Conservation (phyloP, 2,329 filamentous ascomycete species). For the Claviceps citrina region DNA sequence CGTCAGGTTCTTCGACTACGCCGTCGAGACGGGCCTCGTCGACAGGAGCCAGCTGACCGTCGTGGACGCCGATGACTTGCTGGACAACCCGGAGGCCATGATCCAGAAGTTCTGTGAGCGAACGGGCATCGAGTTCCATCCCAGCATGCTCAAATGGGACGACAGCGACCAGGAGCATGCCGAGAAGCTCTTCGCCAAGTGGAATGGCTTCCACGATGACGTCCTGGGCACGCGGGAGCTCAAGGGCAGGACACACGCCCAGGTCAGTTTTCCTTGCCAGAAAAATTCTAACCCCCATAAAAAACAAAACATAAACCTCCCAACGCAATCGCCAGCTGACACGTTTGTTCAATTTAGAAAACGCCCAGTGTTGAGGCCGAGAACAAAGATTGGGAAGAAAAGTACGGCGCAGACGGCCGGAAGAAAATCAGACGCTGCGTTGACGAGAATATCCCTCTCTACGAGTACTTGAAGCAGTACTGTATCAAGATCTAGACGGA, state of each 20-base stretch:
- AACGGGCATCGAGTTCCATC: constrained; percentile 60
- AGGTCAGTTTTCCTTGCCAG: constrained; percentile 27
- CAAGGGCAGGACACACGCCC: constrained; percentile 49
- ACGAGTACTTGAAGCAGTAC: constrained; percentile 71
- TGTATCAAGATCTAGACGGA: constrained; percentile 47
- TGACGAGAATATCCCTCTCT: constrained; percentile 55
- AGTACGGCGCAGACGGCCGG: constrained; percentile 57
- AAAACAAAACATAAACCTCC: neutral
- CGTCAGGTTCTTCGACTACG: constrained; percentile 72
- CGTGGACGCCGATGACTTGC: constrained; percentile 83
- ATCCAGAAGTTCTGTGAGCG: constrained; percentile 69
- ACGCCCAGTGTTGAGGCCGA: constrained; percentile 49
- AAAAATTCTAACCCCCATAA: neutral
- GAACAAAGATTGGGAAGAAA: constrained; percentile 55
- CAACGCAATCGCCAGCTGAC: neutral
- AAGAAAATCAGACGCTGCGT: constrained; percentile 56
- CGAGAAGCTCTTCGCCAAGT: constrained; percentile 74
- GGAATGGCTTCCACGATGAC: constrained; percentile 94
- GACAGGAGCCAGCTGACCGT: constrained; percentile 66
- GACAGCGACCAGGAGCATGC: constrained; percentile 60
- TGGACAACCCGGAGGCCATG: constrained; percentile 65
- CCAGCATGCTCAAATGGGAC: constrained; percentile 74
- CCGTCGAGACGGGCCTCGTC: constrained; percentile 52
- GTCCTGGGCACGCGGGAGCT: constrained; percentile 70
- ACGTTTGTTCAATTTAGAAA: constrained; percentile 38